Evolutionary conservation across 148 eudicot genomes (phyloP), one percentile per base, ranked within the genome.

Genomic region (Persicaria tinctoria): DNA sequence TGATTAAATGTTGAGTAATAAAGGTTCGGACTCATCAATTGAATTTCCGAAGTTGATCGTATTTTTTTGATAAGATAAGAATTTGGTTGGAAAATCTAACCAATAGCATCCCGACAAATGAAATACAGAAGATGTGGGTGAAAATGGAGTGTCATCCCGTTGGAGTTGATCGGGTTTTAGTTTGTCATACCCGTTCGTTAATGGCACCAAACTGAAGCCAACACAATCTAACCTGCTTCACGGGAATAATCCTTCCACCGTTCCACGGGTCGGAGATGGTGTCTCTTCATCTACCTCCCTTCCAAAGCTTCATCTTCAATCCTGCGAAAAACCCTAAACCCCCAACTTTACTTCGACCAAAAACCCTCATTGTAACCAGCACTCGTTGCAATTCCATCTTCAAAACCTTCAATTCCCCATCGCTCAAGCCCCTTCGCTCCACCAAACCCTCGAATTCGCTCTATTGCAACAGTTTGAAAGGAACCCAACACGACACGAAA

Each of bases 401-500:
- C 68, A 84, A 85, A 82, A 70, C 75, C 82, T 78, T 81, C 53
- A 82, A 82, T 16, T 70, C 77, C 11, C 70, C 56, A 51, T 27
- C 51, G 20, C 73, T 71, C 73, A 82, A 74, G 46, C 78, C 64
- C 59, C n/a, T 73, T 14, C 60, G 68, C 56, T 66, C 60, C 55
- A 73, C 55, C 14, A 78, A 80, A 38, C 84, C 74, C 74, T 77
- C 73, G 4, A 71, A 69, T 17, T 78, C 83, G 41, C 63, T 87
- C 76, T 55, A 77, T 57, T 89, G 94, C 80, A 80, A 79, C 51
- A 88, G 89, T 17, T 57, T 84, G 50, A 86, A 82, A 70, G 81
- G 81, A 46, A 76, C 89, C 48, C 74, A 79, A 9, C 84, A 88
- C 57, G 90, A 88, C 11, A 56, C 75, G 11, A 86, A 87, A 70